Evolutionary conservation across 164 flowering plant species (phyloP), one percentile per base, ranked within the genome.

Genomic region (Buxus sempervirens): DNA sequence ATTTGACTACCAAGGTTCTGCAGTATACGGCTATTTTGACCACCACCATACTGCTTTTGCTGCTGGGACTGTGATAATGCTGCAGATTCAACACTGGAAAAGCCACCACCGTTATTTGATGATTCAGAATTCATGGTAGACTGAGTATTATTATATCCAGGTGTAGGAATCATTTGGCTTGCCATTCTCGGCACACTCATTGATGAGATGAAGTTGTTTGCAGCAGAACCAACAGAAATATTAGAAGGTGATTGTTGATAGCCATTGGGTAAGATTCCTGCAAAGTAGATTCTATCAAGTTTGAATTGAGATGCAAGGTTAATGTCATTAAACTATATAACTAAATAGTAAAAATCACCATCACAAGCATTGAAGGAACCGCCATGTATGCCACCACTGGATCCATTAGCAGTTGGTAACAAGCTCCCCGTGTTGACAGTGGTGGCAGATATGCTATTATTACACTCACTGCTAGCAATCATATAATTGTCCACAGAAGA

Each of bases 141-240:
- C 60, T 84, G 88, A 66, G 78, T 76, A 66, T 68, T 83, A 75
- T 69, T 88, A 71, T 90, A 81, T 69, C 98, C 97, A 55, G 98
- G 98, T 28, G 99, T 93, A 59, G 98, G 98, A 66, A 96, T 96
- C 99, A 96, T 93, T 80, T 93, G 99, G 76, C 87, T 86, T 42
- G 80, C 71, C 65, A 73, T 68, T 69, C 86, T 83, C 72, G 80
- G 93, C 32, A 42, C 82, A 73, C 82, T 80, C 73, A 79, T 73
- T 42, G 94, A 78, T 66, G 93, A 64, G 66, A 84, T 68, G 75
- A 79, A 65, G 64, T 75, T 84, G 72, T 82, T 86, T 63, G 86
- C 88, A 75, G 83, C 77, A 63, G 88, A 75, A 63, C 81, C 77
- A 62, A 80, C 59, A 13, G 88, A 73, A 70, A 84, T 82, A 70